Evolutionary conservation across 441 rosid genomes (phyloP).

Genomic region (Viola pubescens): DNA sequence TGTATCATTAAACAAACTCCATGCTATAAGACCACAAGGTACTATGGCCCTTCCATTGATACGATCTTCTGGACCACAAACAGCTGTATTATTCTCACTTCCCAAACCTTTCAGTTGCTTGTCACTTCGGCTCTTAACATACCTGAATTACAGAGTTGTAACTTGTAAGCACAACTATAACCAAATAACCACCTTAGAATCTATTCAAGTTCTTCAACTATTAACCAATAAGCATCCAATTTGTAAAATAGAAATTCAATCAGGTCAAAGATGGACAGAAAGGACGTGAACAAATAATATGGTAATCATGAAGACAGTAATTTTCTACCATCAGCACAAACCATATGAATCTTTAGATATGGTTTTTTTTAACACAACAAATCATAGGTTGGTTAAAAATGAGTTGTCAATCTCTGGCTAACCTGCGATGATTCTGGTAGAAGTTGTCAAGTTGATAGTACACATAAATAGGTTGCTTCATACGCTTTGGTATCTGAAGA

Average conservation of each 20-base stretch:
- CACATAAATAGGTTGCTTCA: constrained; percentile 77
- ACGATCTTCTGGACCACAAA: constrained; percentile 57
- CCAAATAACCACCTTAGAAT: constrained; percentile 1
- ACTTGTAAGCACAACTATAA: not conserved
- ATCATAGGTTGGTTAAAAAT: not conserved
- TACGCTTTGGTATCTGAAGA: constrained; percentile 58
- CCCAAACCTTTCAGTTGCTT: constrained; percentile 36
- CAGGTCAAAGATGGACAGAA: not conserved
- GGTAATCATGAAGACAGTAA: not conserved
- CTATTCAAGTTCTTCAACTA: not conserved
- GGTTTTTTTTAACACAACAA: not conserved
- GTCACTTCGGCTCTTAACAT: constrained; percentile 79
- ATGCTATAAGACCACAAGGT: constrained; percentile 92
- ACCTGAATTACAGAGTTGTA: constrained; percentile 32
- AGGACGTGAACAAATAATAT: not conserved
- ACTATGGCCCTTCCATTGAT: constrained; percentile 38
- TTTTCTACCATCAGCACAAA: not conserved
- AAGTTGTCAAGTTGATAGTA: constrained; percentile 95
- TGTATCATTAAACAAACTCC: constrained; percentile 96
- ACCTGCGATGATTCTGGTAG: constrained; percentile 98
- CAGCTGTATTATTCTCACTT: constrained; percentile 26
- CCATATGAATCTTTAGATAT: not conserved
- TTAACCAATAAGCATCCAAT: not conserved
- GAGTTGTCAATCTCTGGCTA: constrained; percentile 8
- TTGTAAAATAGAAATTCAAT: not conserved